These are phyloP conservation scores for Passiflora organensis DNA, from an alignment of 345 rosid genomes.

Conservation along the genomic window DNA sequence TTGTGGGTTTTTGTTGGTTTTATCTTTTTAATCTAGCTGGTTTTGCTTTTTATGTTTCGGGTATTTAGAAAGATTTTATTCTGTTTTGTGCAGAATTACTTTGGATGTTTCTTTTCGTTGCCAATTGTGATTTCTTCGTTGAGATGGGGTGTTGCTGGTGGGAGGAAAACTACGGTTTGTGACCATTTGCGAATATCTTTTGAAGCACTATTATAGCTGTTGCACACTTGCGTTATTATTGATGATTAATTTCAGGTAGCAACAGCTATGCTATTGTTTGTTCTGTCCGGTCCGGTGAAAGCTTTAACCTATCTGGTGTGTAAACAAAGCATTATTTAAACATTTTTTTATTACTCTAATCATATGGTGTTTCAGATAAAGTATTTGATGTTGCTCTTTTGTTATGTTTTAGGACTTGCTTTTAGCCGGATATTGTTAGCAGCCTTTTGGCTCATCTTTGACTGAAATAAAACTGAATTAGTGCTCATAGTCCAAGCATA, in stretches of 20 bases:
- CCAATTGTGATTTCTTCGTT: slow-evolving; percentile 81
- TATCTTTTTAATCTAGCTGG: background rate
- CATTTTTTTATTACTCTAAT: background rate
- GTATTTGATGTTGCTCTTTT: too few relatives aligned
- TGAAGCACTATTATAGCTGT: background rate
- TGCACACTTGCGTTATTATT: background rate
- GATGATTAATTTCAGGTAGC: slow-evolving; percentile 56
- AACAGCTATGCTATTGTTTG: slow-evolving; percentile 73
- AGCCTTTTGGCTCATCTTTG: too few relatives aligned
- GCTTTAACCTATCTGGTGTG: slow-evolving; percentile 83
- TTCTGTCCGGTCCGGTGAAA: slow-evolving; percentile 85
- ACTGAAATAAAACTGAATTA: too few relatives aligned
- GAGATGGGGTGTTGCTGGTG: slow-evolving; percentile 89
- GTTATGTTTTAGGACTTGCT: too few relatives aligned
- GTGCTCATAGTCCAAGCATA: background rate
- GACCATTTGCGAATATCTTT: background rate
- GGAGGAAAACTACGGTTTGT: slow-evolving; percentile 90
- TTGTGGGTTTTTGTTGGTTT: background rate
- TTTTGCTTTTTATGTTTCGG: background rate
- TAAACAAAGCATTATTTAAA: slow-evolving; percentile 29
- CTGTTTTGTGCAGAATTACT: slow-evolving; percentile 63
- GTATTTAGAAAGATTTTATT: background rate
- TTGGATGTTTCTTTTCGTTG: slow-evolving; percentile 88
- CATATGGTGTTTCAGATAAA: too few relatives aligned
- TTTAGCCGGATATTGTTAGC: background rate